phyloP scores from a whole-genome alignment of 805 yeast genomes.

The Lipomyces kockii region DNA sequence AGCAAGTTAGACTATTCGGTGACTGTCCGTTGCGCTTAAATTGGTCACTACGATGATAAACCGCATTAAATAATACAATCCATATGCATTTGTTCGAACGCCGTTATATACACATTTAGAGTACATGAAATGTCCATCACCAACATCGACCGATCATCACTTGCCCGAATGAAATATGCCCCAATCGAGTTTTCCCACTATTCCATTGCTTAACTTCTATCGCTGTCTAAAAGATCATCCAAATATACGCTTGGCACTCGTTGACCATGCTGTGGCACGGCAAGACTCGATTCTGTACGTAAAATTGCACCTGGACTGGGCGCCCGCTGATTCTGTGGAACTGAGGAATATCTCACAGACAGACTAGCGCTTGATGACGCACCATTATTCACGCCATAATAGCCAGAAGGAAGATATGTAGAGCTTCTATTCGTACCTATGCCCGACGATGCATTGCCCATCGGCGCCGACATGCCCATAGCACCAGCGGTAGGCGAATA shows the following conservation, averaged over 20 bases:
- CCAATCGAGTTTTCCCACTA: background rate
- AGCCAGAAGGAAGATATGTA: constrained; percentile 35
- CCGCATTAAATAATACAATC: background rate
- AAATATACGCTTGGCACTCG: constrained; percentile 48
- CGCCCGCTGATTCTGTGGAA: constrained; percentile 10
- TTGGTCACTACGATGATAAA: background rate
- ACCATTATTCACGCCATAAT: constrained; percentile 22
- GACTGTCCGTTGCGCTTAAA: too few relatives aligned
- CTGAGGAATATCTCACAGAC: constrained; percentile 15
- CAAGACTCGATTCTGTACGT: constrained; percentile 16
- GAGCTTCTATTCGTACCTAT: constrained; percentile 19
- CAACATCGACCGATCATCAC: background rate
- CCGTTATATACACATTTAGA: background rate
- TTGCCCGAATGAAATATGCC: background rate
- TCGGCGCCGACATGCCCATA: constrained; percentile 36
- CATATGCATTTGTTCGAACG: background rate
- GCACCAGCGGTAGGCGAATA: constrained; percentile 74
- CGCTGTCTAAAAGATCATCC: constrained; percentile 44
- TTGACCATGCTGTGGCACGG: constrained; percentile 25
- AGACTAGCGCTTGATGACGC: constrained; percentile 15
- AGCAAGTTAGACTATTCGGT: too few relatives aligned
- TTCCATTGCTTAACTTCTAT: constrained; percentile 7
- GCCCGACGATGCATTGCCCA: constrained; percentile 7
- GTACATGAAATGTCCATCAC: background rate
- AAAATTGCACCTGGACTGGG: constrained; percentile 14